Base-by-base conservation (phyloP, 2,329 filamentous ascomycete genomes). In the Exophiala aquamarina region DNA sequence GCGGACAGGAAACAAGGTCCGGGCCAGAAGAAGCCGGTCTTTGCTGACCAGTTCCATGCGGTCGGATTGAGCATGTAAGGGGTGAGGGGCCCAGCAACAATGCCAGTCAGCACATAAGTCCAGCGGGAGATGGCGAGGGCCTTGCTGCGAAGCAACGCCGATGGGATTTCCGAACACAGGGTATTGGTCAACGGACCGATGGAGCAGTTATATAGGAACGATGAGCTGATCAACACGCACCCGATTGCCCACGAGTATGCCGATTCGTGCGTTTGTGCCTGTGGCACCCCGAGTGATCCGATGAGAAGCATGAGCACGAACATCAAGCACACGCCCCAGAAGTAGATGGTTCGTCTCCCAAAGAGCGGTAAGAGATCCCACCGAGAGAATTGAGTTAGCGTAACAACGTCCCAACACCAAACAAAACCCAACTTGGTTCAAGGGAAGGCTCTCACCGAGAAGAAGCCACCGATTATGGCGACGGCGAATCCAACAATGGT, bases 321-420 rank as follows among this genome's bases (percentile, higher is more conserved):
- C 26, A 66, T 89, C 46, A 69, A 56, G 66, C 78, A 89, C 17
- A 94, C 77, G 3, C 63, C 34, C 73, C 61, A 41, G 13, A 68
- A 50, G 41, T 63, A 66, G 7, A 69, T 45, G 2, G 59, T 61
- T 6, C 66, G 52, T 28, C 61, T 58, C 36, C 65, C 65, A 44
- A 66, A 52, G 46, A 52, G 49, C 9, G 44, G 39, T 49, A 64
- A 63, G 4, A 62, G 43, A 41, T 61, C 57, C 57, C 62, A 64
- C n/a, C n/a, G n/a, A n/a, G n/a, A n/a, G n/a, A n/a, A n/a, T n/a
- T n/a, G n/a, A n/a, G n/a, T n/a, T n/a, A n/a, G n/a, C n/a, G n/a
- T n/a, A n/a, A n/a, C n/a, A n/a, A n/a, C n/a, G n/a, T n/a, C n/a
- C n/a, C n/a, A n/a, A n/a, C n/a, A n/a, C n/a, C n/a, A n/a, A n/a